phyloP scores from a whole-genome alignment of 805 yeast genomes.

The Ogataea haglerorum region DNA sequence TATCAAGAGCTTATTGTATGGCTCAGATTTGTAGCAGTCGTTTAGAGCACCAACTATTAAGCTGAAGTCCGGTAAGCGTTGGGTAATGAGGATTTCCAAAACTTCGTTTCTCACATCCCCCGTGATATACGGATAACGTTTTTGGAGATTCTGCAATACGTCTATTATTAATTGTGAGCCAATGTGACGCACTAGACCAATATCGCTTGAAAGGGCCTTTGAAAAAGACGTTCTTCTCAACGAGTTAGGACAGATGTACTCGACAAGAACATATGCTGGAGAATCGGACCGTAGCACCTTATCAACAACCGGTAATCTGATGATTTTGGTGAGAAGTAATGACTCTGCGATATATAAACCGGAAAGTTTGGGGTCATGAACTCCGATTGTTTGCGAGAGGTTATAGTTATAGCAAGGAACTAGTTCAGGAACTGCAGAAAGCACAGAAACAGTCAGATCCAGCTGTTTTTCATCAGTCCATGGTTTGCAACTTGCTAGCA shows the following conservation, averaged over 20 bases:
- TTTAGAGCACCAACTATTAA: constrained; percentile 40
- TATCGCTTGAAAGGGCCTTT: constrained; percentile 53
- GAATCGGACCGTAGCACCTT: constrained; percentile 19
- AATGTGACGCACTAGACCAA: constrained; percentile 56
- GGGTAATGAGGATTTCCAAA: constrained; percentile 19
- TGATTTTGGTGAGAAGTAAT: constrained; percentile 53
- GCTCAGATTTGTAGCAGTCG: constrained; percentile 36
- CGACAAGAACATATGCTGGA: constrained; percentile 38
- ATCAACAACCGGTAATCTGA: constrained; percentile 54
- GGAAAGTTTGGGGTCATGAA: constrained; percentile 74
- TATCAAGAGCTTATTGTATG: constrained; percentile 43
- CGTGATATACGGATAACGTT: constrained; percentile 31
- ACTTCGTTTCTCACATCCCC: constrained; percentile 21
- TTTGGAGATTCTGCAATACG: constrained; percentile 51
- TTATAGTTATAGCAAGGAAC: constrained; percentile 66
- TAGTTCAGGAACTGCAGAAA: constrained; percentile 61
- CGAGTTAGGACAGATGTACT: constrained; percentile 62
- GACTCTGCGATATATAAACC: constrained; percentile 83
- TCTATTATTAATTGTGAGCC: constrained; percentile 57
- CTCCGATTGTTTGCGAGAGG: constrained; percentile 55
- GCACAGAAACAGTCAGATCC: constrained; percentile 47
- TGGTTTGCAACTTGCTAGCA: constrained; percentile 68
- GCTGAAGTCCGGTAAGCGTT: constrained; percentile 50
- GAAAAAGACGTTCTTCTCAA: constrained; percentile 54
- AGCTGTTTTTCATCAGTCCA: constrained; percentile 72